Evolutionary conservation across 2,329 filamentous ascomycete species (phyloP).

Genomic region (Fusarium secorum): DNA sequence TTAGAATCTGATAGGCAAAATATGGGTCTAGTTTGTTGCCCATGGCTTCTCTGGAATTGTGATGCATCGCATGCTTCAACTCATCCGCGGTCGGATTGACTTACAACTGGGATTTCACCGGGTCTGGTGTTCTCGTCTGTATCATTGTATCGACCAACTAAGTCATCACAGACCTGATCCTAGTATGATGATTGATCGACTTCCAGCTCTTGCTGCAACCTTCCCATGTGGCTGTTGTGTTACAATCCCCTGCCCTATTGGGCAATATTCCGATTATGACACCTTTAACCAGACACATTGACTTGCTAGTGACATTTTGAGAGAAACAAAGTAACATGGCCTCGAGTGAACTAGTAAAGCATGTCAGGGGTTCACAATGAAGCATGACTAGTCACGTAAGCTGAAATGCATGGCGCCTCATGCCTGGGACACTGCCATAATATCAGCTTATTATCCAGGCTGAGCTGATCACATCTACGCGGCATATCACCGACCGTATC

Average conservation of each 20-base stretch:
- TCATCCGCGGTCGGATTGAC: not conserved
- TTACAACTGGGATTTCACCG: not conserved
- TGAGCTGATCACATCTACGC: not conserved
- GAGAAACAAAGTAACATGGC: slow-evolving; percentile 1
- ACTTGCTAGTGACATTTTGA: slow-evolving; percentile 1
- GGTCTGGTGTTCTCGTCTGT: not conserved
- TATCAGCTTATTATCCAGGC: slow-evolving; percentile 16
- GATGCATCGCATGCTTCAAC: not conserved
- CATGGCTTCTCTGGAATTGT: not conserved
- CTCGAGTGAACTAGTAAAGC: slow-evolving; percentile 13
- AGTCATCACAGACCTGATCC: slow-evolving; percentile 15
- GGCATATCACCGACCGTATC: not conserved
- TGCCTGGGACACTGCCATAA: not conserved
- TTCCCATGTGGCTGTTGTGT: slow-evolving; percentile 21
- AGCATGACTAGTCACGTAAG: not conserved
- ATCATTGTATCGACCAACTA: not conserved
- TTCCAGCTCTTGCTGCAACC: slow-evolving; percentile 21
- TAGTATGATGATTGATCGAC: slow-evolving; percentile 25
- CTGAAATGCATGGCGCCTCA: slow-evolving; percentile 14
- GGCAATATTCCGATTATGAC: slow-evolving; percentile 23
- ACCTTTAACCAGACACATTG: slow-evolving; percentile 25
- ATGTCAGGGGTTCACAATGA: slow-evolving; percentile 4
- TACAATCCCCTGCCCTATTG: slow-evolving; percentile 28
- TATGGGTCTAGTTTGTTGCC: not conserved
- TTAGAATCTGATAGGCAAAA: not conserved